Conservation (phyloP, 805 yeast species). For the Blastobotrys muscicola region DNA sequence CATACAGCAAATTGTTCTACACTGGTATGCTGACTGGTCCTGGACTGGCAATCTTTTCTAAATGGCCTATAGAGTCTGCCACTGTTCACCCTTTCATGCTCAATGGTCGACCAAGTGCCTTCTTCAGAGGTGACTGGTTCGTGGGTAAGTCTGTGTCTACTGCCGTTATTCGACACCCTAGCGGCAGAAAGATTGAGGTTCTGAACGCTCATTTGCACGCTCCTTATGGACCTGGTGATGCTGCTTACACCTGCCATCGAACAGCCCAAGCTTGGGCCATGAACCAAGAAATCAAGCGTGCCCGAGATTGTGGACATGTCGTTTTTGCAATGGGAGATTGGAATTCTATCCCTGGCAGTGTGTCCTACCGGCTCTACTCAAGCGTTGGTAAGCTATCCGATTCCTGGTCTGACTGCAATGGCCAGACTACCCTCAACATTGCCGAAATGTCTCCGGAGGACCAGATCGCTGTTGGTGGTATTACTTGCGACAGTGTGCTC, state of each 20-base stretch:
- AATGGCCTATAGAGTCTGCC: conserved; percentile 71
- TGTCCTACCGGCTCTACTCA: conserved; percentile 69
- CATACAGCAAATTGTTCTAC: conserved; percentile 59
- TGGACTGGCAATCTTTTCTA: conserved; percentile 77
- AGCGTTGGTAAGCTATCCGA: conserved; percentile 60
- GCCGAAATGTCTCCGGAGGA: conserved; percentile 41
- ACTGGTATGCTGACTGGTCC: conserved; percentile 91
- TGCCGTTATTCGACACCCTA: conserved; percentile 49
- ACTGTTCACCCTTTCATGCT: conserved; percentile 79
- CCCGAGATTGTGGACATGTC: conserved; percentile 68
- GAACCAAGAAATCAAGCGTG: conserved; percentile 50
- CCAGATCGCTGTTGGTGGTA: conserved; percentile 67
- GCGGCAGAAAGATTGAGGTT: conserved; percentile 50
- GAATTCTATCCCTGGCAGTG: conserved; percentile 78
- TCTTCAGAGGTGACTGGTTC: conserved; percentile 92
- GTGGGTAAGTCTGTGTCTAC: conserved; percentile 88
- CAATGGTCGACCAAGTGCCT: conserved; percentile 90
- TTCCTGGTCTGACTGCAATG: conserved; percentile 70
- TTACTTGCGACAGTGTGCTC: conserved; percentile 79
- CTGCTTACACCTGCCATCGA: conserved; percentile 81
- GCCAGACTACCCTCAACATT: conserved; percentile 34
- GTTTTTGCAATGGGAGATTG: conserved; percentile 89
- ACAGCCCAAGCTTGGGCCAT: conserved; percentile 97
- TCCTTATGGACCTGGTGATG: conserved; percentile 85
- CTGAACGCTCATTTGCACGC: conserved; percentile 96